Percentiles rank a stretch among this genome's conserved stretches.
These are phyloP conservation scores for Lipomyces sp. DNA, from an alignment of 805 yeast genomes.

Conservation along the genomic window DNA sequence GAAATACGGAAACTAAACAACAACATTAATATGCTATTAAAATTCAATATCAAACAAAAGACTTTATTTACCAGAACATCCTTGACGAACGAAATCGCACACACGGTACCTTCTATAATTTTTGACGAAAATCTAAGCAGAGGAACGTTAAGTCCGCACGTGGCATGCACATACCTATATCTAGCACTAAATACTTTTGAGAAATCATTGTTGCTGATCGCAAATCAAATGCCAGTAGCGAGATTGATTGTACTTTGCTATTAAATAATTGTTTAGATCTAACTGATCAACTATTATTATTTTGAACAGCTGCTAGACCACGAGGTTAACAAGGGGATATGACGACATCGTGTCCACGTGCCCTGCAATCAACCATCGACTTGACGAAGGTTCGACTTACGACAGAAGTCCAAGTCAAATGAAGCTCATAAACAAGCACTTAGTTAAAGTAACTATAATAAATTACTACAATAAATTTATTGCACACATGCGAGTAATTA, in stretches of 20 bases:
- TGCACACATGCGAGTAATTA: not conserved
- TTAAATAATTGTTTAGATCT: not conserved
- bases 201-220: not conserved
- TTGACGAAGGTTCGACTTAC: too few species aligned
- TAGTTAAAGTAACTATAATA: not conserved
- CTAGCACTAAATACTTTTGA: slow-evolving; percentile 19
- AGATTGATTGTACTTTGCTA: not conserved
- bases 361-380: too few species aligned
- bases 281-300: not conserved
- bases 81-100: slow-evolving; percentile 88
- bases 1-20: slow-evolving; percentile 66
- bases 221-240: not conserved
- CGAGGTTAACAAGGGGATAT: too few species aligned
- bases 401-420: too few species aligned
- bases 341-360: too few species aligned
- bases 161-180: slow-evolving; percentile 14
- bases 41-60: not conserved
- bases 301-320: too few species aligned
- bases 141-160: too few species aligned
- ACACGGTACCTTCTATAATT: slow-evolving; percentile 92
- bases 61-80: slow-evolving; percentile 53
- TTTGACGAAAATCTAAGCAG: slow-evolving; percentile 47
- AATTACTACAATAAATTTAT: too few species aligned
- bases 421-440: too few species aligned
- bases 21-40: slow-evolving; percentile 43